Evolutionary conservation across 768 basidiomycete species (phyloP), one percentile per base, ranked within the genome.

Genomic region (Leccinum variicolor): DNA sequence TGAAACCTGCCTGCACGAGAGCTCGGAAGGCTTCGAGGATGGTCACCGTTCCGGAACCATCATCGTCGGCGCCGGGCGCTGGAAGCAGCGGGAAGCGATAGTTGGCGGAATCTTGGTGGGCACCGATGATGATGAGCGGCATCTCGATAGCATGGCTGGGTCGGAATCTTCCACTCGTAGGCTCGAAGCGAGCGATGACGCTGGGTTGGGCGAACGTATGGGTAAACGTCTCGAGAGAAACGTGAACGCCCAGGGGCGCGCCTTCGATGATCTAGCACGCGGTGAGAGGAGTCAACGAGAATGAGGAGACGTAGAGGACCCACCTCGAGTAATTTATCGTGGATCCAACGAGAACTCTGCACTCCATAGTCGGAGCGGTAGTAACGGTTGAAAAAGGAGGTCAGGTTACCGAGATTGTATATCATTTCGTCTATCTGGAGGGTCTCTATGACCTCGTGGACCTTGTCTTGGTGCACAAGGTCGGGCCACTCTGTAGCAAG

Each of bases 1-100:
- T 81, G 77, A 86, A 91, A 68, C 85, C 83, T 43, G 87, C 81
- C 34, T 82, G 79, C 61, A 91, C 76, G 57, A 91, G 75, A 14
- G 80, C 87, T 36, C 89, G 81, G 70, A 89, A 90, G 19, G 87
- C 78, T 74, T 92, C 90, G 47, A 92, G 72, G 60, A 90, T 89
- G n/a, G 85, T 87, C 53, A 89, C 86, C 23, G 78, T 81, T 58
- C 90, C 90, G 61, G 86, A 76, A 26, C 80, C 80, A 55, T 80
- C 79, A 55, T 81, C 80, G 52, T 81, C 80, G 1, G 78, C 78
- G 48, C 81, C 80, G 34, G 80, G 79, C 6, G 80, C 79, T 45
- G 73, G 75, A 45, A 77, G 77, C 52, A 61, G 68, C 3, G 73
- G 71, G 0, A 76, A 75, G 50, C 56, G 73, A 62, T 64, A 67